These are phyloP conservation scores for Aspergillus sp. DNA, from an alignment of 2,329 filamentous ascomycete species.

Conservation along the genomic window DNA sequence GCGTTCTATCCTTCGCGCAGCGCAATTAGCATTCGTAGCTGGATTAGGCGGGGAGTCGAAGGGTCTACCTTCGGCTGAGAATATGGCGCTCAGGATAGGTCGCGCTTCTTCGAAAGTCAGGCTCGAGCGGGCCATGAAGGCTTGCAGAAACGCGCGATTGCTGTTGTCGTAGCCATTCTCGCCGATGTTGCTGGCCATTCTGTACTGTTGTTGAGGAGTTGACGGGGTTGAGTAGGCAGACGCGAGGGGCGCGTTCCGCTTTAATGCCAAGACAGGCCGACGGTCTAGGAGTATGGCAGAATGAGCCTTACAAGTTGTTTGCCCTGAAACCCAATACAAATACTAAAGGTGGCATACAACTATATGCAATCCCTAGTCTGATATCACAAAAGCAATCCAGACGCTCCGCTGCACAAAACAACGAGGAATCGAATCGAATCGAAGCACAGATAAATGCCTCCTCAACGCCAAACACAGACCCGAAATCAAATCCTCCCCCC, in stretches of 20 bases:
- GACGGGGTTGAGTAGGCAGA: constrained; percentile 1
- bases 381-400: constrained; percentile 20
- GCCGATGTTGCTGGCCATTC: constrained; percentile 10
- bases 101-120: constrained; percentile 67
- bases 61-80: constrained; percentile 47
- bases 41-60: no score
- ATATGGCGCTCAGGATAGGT: constrained; percentile 66
- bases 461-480: constrained; percentile 14
- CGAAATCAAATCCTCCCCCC: constrained; percentile 3
- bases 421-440: no score
- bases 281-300: no score
- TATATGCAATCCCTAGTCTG: constrained; percentile 12
- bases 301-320: no score
- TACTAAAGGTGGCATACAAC: constrained; percentile 5
- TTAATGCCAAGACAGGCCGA: constrained; percentile 9
- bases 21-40: background rate
- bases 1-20: constrained; percentile 26
- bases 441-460: constrained; percentile 11
- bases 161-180: constrained; percentile 47
- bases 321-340: no score
- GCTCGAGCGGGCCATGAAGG: constrained; percentile 67
- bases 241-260: constrained; percentile 9
- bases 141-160: constrained; percentile 85
- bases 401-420: constrained; percentile 11
- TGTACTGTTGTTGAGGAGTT: constrained; percentile 1